Evolutionary conservation across 2,329 filamentous ascomycete genomes (phyloP), one percentile per base, ranked within the genome.

Genomic region (Scedosporium dehoogii): DNA sequence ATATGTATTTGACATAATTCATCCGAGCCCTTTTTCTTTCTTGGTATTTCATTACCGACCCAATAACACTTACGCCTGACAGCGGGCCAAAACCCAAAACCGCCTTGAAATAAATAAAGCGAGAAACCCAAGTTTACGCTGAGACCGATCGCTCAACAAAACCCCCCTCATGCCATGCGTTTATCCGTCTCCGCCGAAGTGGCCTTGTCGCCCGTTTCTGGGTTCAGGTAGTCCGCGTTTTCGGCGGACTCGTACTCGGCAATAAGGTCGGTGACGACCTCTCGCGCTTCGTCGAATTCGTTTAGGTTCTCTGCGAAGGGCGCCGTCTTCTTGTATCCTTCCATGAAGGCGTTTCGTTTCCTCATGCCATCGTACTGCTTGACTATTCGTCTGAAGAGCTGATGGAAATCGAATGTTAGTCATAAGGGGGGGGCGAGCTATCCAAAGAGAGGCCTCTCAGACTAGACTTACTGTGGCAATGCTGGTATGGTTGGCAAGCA

Each of bases 401-500:
- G 65, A 38, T 38, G 38, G 27, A 38, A 33, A 27, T 7, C 9
- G 38, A 27, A 33, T 4, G 33, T 29, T 48, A 55, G 51, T 23
- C 12, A 23, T 27, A 23, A 23, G 12, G 18, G 18, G 18, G 21
- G 3, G 2, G 4, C 9, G 25, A 25, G 4, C 9, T 41, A 25
- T 21, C 21, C 10, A 21, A 23, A 46, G 59, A 64, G 48, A 14
- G 51, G 51, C 7, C 12, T 55, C 18, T 55, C 51, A 2, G 51
- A 16, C 23, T 55, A n/a, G 60, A 75, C 83, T 69, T 78, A 88
- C 85, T 25, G 94, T 97, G 57, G 93, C 91, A 68, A 99, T 96
- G 66, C 92, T 96, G 0, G 94, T 99, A 73, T 99, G 94, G 72
- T 99, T 99, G 12, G 94, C 94, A 64, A 99, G 80, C 94, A 99